phyloP scores from a whole-genome alignment of 2,329 filamentous ascomycete genomes.

The Trichophyton simii region DNA sequence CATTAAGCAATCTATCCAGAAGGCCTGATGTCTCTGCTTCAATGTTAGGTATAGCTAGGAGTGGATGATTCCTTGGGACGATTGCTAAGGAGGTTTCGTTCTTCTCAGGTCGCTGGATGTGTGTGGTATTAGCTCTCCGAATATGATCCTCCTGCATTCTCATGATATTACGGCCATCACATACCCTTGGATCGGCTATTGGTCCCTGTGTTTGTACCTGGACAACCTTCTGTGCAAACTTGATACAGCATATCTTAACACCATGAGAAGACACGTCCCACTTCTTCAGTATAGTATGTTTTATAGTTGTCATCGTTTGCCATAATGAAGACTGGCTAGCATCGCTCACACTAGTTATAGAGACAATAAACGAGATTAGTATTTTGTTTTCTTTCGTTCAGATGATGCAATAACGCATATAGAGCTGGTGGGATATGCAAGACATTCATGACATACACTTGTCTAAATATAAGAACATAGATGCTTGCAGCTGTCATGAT shows the following conservation, averaged over 20 bases:
- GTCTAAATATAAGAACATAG: slow-evolving; percentile 81
- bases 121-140: slow-evolving; percentile 15
- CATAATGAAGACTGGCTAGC: slow-evolving; percentile 69
- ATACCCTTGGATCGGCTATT: slow-evolving; percentile 69
- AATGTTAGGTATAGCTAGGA: slow-evolving; percentile 66
- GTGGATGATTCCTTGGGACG: slow-evolving; percentile 67
- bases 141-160: background rate
- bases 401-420: background rate
- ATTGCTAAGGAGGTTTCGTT: slow-evolving; percentile 78
- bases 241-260: slow-evolving; percentile 87
- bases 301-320: slow-evolving; percentile 80
- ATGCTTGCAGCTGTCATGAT: slow-evolving; percentile 85
- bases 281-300: slow-evolving; percentile 71
- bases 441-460: slow-evolving; percentile 60
- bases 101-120: slow-evolving; percentile 54
- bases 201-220: slow-evolving; percentile 79
- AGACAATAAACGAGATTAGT: background rate
- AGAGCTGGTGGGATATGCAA: slow-evolving; percentile 12
- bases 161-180: slow-evolving; percentile 19
- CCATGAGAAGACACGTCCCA: slow-evolving; percentile 71
- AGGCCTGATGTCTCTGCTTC: slow-evolving; percentile 89
- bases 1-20: slow-evolving; percentile 71
- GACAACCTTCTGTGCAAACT: slow-evolving; percentile 89
- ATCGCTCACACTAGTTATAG: slow-evolving; percentile 60
- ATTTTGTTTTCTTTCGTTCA: background rate